Base-by-base conservation (phyloP, 1,284 basidiomycete genomes). In the Ganoderma lucidum region DNA sequence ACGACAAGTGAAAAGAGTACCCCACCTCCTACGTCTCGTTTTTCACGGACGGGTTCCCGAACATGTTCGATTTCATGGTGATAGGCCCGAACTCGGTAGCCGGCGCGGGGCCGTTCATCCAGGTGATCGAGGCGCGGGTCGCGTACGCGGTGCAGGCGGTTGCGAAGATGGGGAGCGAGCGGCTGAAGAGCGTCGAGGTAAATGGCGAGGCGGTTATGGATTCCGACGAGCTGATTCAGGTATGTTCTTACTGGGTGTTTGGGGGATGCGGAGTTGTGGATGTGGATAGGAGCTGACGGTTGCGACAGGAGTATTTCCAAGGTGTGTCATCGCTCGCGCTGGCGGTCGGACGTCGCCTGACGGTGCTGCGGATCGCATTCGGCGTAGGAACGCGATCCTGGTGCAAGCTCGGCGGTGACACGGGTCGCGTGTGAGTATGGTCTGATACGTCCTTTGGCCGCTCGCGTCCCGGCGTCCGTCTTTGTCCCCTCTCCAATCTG, bases 1-100 rank as follows among this genome's bases (percentile, higher is more conserved):
- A 83, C 63, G 82, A 87, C 5, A 84, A 84, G 66, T 87, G 86
- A 76, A 79, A 78, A 9, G 87, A 87, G 3, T 83, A 89, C 74
- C 88, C 90, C 1, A 74, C 78, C 15, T 85, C 87, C 14, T 91
- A 91, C 75, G 80, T 91, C 10, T 81, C 84, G 3, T 74, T 90
- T 41, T 84, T 85, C 42, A 83, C 85, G 19, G 87, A 89, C 65
- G 87, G 85, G 3, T 90, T 91, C 76, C 90, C 90, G 32, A 91
- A 90, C 76, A 84, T 84, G 82, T 89, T 89, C 23, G 1, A 23
- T 23, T 23, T 23, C 80, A 82, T 84, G 69, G 75, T 81, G 30
- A 78, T 87, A 14, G 89, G 90, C 0, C 89, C 90, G 0, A 90
- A 89, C 74, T 82, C 86, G 19, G 80, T 75, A 19, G 80, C 87